Base-by-base conservation (phyloP, 192 early-diverging fungal species). In the Thamnidium elegans region DNA sequence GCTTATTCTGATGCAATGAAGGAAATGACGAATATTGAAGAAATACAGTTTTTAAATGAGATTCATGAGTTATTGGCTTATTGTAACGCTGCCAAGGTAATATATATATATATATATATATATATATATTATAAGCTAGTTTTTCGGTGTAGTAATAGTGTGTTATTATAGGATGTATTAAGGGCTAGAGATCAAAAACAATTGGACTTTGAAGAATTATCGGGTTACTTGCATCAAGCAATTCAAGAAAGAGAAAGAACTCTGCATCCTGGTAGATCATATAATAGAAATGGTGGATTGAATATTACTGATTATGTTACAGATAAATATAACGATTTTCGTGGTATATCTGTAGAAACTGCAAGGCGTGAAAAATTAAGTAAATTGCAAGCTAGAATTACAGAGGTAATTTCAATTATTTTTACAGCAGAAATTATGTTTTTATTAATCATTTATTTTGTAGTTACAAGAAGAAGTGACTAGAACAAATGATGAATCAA, bases 111-210 rank as follows among this genome's bases (percentile, higher is more conserved):
- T n/a, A n/a, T n/a, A n/a, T n/a, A n/a, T n/a, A n/a, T n/a, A n/a
- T n/a, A n/a, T n/a, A n/a, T n/a, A 10, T 8, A 44, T 30, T 8
- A 20, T 43, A 32, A 4, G 34, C 7, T 4, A 36, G 7, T 4
- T 15, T 14, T 13, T 17, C 15, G 26, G 26, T 26, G 26, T 26
- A n/a, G 26, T 26, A 26, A 26, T 26, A 26, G 3, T 26, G 26
- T 26, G 26, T 26, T 1, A 26, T 26, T 26, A 26, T 72, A 79
- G 87, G 89, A 90, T 58, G 81, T 90, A 43, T 79, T 98, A 23
- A 86, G 82, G 61, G 66, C 83, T 56, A 77, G 95, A 19, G 96
- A 98, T 76, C 94, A 98, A 74, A 97, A 97, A 76, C 96, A 98
- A 78, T 79, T 95, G 7, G 96, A 98, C 79, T 88, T 88, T 72